Evolutionary conservation across 768 basidiomycete genomes (phyloP).

Genomic region (Tylopilus intermedius): DNA sequence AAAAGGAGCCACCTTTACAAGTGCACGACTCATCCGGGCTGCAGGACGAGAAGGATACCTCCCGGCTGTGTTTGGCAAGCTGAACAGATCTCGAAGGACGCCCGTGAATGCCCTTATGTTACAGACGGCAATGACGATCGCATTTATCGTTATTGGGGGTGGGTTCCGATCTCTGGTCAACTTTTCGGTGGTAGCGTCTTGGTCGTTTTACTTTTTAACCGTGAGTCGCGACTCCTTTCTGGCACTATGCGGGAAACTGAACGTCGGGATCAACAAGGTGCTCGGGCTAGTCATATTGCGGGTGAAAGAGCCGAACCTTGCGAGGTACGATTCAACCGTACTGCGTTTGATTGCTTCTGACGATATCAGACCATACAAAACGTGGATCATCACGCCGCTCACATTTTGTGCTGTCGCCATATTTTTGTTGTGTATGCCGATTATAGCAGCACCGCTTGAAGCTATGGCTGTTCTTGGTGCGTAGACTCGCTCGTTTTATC

Average conservation of each 20-base stretch:
- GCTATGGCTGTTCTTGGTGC: slow-evolving; percentile 82
- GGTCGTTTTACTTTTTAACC: slow-evolving; percentile 85
- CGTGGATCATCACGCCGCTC: slow-evolving; percentile 87
- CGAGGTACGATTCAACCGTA: slow-evolving; percentile 46
- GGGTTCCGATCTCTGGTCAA: slow-evolving; percentile 87
- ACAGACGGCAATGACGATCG: slow-evolving; percentile 67
- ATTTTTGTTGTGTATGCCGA: slow-evolving; percentile 81
- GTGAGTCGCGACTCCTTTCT: slow-evolving; percentile 37
- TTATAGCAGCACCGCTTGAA: slow-evolving; percentile 88
- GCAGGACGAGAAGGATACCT: slow-evolving; percentile 87
- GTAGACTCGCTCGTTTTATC: slow-evolving; percentile 15
- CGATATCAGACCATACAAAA: slow-evolving; percentile 75
- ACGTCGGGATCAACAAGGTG: slow-evolving; percentile 44
- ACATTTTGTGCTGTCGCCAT: slow-evolving; percentile 72
- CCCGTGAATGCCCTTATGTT: slow-evolving; percentile 85
- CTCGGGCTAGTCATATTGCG: slow-evolving; percentile 84
- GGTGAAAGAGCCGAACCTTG: slow-evolving; percentile 83
- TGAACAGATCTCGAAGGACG: slow-evolving; percentile 72
- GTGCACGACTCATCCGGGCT: slow-evolving; percentile 81
- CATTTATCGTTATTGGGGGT: slow-evolving; percentile 81
- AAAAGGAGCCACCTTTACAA: slow-evolving; percentile 65
- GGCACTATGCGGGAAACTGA: not conserved
- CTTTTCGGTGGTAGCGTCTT: slow-evolving; percentile 82
- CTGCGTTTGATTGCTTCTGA: not conserved
- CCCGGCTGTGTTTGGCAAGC: slow-evolving; percentile 74